Percentiles rank a stretch among this genome's conserved stretches.
These are phyloP conservation scores for Ceratocystis papillata DNA, from an alignment of 2,329 filamentous ascomycete species.

Conservation along the genomic window DNA sequence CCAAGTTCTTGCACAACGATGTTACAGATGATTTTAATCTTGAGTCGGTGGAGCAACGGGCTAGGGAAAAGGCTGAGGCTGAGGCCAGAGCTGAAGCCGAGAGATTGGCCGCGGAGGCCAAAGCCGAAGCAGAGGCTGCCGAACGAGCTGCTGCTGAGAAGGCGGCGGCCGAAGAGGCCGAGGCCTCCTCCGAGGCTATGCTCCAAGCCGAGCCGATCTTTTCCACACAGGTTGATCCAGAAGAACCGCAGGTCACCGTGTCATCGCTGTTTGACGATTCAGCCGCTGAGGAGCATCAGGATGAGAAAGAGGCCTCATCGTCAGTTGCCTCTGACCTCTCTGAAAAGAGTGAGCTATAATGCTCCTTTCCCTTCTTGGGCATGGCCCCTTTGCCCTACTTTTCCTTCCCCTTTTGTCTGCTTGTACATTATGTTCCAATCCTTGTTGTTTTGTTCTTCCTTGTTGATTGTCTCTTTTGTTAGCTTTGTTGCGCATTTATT, in stretches of 20 bases:
- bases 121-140: slow-evolving; percentile 1
- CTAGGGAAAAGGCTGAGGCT: slow-evolving; percentile 36
- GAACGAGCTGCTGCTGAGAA: neutral
- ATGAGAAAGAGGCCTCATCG: slow-evolving; percentile 29
- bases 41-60: slow-evolving; percentile 50
- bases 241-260: slow-evolving; percentile 20
- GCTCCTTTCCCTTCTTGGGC: neutral
- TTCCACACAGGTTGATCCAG: slow-evolving; percentile 26
- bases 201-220: slow-evolving; percentile 15
- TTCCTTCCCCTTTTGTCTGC: neutral
- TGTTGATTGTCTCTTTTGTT: neutral
- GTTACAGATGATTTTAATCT: slow-evolving; percentile 67
- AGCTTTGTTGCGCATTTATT: neutral
- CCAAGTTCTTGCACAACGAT: slow-evolving; percentile 71
- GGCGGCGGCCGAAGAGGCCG: neutral
- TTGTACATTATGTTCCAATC: neutral
- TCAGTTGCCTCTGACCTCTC: slow-evolving; percentile 24
- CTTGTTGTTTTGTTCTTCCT: neutral
- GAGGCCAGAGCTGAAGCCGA: slow-evolving; percentile 25
- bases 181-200: neutral
- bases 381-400: neutral
- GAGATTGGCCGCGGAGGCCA: slow-evolving; percentile 23
- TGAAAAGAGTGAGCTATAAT: slow-evolving; percentile 18
- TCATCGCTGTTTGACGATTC: slow-evolving; percentile 25
- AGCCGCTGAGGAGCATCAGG: slow-evolving; percentile 25